These are phyloP conservation scores for Basipetospora chlamydospora DNA, from an alignment of 2,329 filamentous ascomycete species.

Conservation along the genomic window DNA sequence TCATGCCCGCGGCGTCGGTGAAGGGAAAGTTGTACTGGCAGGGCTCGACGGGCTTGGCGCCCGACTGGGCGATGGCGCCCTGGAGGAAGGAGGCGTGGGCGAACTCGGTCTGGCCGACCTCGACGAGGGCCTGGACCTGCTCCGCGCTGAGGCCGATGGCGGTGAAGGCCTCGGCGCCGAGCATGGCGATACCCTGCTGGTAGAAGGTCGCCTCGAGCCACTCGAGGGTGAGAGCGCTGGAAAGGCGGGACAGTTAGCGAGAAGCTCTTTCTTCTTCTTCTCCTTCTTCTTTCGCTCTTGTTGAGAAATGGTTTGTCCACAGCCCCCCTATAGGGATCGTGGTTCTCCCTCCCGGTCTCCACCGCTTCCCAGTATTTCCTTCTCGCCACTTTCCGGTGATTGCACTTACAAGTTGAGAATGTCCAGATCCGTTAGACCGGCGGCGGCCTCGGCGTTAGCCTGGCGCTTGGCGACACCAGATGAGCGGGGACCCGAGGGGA, in stretches of 20 bases:
- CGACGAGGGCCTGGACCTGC: constrained; percentile 34
- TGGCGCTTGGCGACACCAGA: constrained; percentile 34
- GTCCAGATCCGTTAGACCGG: constrained; percentile 36
- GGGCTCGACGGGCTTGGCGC: constrained; percentile 49
- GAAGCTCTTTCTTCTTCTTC: too few species aligned
- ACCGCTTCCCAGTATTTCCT: not conserved
- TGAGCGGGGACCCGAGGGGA: constrained; percentile 30
- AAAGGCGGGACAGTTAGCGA: too few species aligned
- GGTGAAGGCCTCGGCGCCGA: constrained; percentile 48
- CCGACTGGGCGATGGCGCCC: constrained; percentile 44
- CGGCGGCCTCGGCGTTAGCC: constrained; percentile 29
- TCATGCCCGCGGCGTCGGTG: constrained; percentile 50
- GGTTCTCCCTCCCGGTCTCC: not conserved
- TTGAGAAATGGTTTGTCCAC: too few species aligned
- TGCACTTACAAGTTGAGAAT: constrained; percentile 42
- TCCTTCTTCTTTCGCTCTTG: too few species aligned
- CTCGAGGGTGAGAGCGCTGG: constrained; percentile 56
- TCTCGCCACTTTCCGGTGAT: not conserved
- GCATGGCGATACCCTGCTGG: constrained; percentile 52
- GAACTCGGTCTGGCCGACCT: constrained; percentile 48
- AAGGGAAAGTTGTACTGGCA: constrained; percentile 63
- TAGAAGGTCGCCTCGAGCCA: constrained; percentile 64
- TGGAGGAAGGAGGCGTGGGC: constrained; percentile 27
- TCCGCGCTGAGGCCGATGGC: constrained; percentile 24
- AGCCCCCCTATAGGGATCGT: too few species aligned